Base-by-base conservation (phyloP, 148 eudicot species). In the Fallopia convolvulus region DNA sequence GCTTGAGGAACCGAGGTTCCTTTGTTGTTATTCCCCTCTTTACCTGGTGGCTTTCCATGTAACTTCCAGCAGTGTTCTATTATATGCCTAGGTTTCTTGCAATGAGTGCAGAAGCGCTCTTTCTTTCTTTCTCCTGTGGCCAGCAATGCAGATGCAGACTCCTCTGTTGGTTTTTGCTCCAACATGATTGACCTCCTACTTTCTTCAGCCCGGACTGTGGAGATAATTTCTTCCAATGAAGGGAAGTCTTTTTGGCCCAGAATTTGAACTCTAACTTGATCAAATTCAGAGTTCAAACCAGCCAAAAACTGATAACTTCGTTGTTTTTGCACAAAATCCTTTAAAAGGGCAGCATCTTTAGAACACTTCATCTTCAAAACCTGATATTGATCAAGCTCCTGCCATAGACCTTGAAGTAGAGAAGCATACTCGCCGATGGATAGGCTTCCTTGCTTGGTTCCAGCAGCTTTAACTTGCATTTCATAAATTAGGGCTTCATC, bases 401-500 rank as follows among this genome's bases (percentile, higher is more conserved):
- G 39, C 2, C 39, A 33, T 2, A 33, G 3, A 33, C 39, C 39
- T 33, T 33, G 39, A 33, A 33, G 39, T 33, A 33, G 39, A 33
- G 39, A 33, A 33, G 39, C 39, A 33, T 33, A 33, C 3, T 33
- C 39, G 3, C 39, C 1, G 2, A 33, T 33, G 39, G 39, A 33
- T 2, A 33, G 39, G 39, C 39, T 33, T 33, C 39, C 39, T 33
- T 6, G 10, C 46, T 42, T 0, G 46, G 46, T 42, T 6, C 8
- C 10, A 42, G 8, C 11, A 1, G 36, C 21, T 39, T 60, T 76
- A 2, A 60, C 36, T 18, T 56, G 41, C 5, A 76, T 30, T 23
- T 75, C 46, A 46, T 44, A 52, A 0, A 41, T 55, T n/a, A 68
- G 78, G 11, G 76, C 75, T 0, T 70, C 78, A 74, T 81, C 78